Percentiles rank a stretch among this genome's conserved stretches.
phyloP scores from a whole-genome alignment of 2,329 filamentous ascomycete genomes.

The Dothistroma pini region DNA sequence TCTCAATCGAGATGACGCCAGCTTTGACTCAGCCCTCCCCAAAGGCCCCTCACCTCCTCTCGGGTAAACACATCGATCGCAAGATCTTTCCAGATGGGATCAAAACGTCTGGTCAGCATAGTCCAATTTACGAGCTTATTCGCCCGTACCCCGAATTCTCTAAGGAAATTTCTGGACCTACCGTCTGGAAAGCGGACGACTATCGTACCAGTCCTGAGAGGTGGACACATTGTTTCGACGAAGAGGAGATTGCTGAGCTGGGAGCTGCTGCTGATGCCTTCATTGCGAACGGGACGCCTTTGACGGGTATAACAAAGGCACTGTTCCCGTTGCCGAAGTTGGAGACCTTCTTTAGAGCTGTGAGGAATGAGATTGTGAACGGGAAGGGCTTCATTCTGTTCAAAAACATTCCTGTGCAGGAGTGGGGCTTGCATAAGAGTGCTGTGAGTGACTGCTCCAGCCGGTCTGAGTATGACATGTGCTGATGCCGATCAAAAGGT shows the following conservation, averaged over 20 bases:
- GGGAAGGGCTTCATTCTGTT: constrained; percentile 89
- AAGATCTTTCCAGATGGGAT: constrained; percentile 62
- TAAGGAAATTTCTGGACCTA: constrained; percentile 65
- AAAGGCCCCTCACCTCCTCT: constrained; percentile 11
- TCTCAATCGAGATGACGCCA: constrained; percentile 15
- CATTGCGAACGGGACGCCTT: constrained; percentile 58
- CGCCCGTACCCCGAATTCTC: constrained; percentile 67
- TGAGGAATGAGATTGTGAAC: constrained; percentile 65
- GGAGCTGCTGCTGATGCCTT: constrained; percentile 66
- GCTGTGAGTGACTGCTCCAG: constrained; percentile 49
- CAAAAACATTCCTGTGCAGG: constrained; percentile 72
- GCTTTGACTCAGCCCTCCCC: constrained; percentile 17
- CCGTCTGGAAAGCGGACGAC: constrained; percentile 67
- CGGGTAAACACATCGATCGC: constrained; percentile 37
- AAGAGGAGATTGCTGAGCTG: constrained; percentile 65
- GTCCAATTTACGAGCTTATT: constrained; percentile 62
- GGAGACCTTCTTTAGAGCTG: constrained; percentile 49
- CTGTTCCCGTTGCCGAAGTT: constrained; percentile 63
- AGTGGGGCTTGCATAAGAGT: constrained; percentile 75
- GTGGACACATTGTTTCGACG: constrained; percentile 69
- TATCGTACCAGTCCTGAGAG: constrained; percentile 60
- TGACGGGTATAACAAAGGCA: constrained; percentile 66
- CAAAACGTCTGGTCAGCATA: constrained; percentile 68
- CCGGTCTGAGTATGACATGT: neutral
- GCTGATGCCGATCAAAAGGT: constrained; percentile 8